A percentile compares a stretch with the other conserved stretches of the same genome.
phyloP scores from a whole-genome alignment of 805 yeast genomes.

The Candida chilensis region DNA sequence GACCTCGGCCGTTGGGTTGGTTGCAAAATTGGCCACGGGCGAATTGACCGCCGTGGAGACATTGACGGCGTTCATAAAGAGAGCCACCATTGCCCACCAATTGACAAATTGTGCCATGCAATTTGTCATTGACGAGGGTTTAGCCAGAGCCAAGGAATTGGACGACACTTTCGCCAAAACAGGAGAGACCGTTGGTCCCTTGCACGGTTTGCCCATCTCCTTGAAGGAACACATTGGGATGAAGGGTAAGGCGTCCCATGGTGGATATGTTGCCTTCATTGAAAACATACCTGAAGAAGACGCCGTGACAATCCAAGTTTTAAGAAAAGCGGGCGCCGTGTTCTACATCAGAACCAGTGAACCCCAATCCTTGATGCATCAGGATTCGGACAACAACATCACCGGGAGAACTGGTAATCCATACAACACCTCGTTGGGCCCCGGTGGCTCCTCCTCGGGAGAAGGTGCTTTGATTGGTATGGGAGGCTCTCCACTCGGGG shows the following conservation, averaged over 20 bases:
- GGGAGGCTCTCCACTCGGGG: slow-evolving; percentile 15
- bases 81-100: slow-evolving; percentile 32
- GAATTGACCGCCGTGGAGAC: slow-evolving; percentile 24
- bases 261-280: slow-evolving; percentile 24
- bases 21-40: slow-evolving; percentile 18
- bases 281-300: slow-evolving; percentile 18
- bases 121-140: slow-evolving; percentile 28
- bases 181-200: slow-evolving; percentile 31
- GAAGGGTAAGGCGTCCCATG: slow-evolving; percentile 24
- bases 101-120: slow-evolving; percentile 34
- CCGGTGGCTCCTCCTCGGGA: slow-evolving; percentile 25
- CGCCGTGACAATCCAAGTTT: slow-evolving; percentile 18
- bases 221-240: slow-evolving; percentile 31
- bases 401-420: slow-evolving; percentile 23
- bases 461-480: slow-evolving; percentile 16
- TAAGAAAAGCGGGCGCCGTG: slow-evolving; percentile 31
- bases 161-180: slow-evolving; percentile 22
- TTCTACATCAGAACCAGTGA: slow-evolving; percentile 33
- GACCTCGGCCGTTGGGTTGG: slow-evolving; percentile 15
- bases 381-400: slow-evolving; percentile 25
- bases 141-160: slow-evolving; percentile 25
- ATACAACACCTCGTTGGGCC: slow-evolving; percentile 19
- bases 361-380: slow-evolving; percentile 37
- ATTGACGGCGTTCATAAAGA: slow-evolving; percentile 29
- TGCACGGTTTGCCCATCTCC: slow-evolving; percentile 33